A percentile compares a stretch with the other conserved stretches of the same genome.
These are phyloP conservation scores for Pleodorina starrii DNA, from an alignment of 139 green algal genomes.

Conservation along the genomic window DNA sequence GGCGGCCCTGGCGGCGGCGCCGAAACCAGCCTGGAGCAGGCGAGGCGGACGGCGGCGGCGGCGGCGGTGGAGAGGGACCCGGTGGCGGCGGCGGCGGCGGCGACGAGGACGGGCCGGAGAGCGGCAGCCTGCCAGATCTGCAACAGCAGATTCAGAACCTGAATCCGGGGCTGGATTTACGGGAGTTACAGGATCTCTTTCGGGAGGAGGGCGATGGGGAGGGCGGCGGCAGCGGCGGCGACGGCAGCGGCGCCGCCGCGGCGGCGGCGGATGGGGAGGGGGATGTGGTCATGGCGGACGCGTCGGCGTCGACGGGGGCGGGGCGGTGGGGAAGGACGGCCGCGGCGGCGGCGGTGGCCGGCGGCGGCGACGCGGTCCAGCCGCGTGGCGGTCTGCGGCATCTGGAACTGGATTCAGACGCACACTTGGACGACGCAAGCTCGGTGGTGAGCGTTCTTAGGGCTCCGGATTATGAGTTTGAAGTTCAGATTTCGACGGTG, in stretches of 20 bases:
- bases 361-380: background rate
- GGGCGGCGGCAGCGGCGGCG: background rate
- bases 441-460: background rate
- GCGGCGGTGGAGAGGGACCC: background rate
- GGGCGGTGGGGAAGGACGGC: background rate
- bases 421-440: background rate
- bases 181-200: background rate
- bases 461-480: too few relatives aligned
- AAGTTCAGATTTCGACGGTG: too few relatives aligned
- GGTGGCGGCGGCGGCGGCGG: background rate
- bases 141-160: background rate
- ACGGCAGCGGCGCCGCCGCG: background rate
- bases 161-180: background rate
- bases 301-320: background rate
- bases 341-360: background rate
- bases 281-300: too few relatives aligned
- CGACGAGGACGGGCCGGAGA: background rate
- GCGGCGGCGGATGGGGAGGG: background rate
- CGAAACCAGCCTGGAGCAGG: background rate
- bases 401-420: constrained; percentile 28
- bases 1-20: background rate
- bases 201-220: background rate
- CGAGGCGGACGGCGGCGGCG: background rate
- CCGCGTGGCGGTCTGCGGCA: background rate
- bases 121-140: background rate